Base-by-base conservation (phyloP, 179 eudicot species). In the Gypsophila paniculata region DNA sequence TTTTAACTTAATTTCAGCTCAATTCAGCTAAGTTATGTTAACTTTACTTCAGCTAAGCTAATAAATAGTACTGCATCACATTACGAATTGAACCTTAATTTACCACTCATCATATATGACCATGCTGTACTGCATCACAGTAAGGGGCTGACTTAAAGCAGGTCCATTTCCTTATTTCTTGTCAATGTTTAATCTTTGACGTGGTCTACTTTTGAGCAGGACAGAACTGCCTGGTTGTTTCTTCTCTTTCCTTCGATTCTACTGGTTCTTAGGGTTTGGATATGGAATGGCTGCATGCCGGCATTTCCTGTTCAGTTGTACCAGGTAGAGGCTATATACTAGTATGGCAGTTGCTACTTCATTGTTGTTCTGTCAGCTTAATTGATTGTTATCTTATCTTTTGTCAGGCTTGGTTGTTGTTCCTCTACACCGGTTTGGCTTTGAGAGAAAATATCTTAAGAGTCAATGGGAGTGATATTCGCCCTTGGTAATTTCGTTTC, bases 401-500 rank as follows among this genome's bases (percentile, higher is more conserved):
- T 77, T 81, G 72, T 82, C 77, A 85, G 88, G 88, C 84, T 55
- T 82, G 88, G 88, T 82, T 85, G 69, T 76, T 85, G 68, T 80
- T 85, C 78, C 85, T 85, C 15, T 85, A 85, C 68, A 82, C 85
- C 44, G 81, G 85, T 44, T 75, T 85, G 79, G 88, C 88, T 42
- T 78, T 85, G 75, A 74, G 88, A 57, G 88, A 85, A 71, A 85
- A 85, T 73, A 82, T 85, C 73, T 76, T 85, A 76, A 85, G 85
- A 80, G 88, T 85, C 54, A 85, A 85, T 80, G 88, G 85, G 67
- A 85, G 88, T 72, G 85, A 85, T 74, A 85, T 85, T 38, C 88
- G 88, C 65, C 84, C 88, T 62, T 85, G 88, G 85, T 85, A 82
- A 67, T 59, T 62, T 11, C 65, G 54, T 70, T 53, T 44, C 19